Percentiles rank a stretch among this genome's conserved stretches.
Conservation (phyloP, 805 yeast genomes). For the Starmerella lactis-condensi region DNA sequence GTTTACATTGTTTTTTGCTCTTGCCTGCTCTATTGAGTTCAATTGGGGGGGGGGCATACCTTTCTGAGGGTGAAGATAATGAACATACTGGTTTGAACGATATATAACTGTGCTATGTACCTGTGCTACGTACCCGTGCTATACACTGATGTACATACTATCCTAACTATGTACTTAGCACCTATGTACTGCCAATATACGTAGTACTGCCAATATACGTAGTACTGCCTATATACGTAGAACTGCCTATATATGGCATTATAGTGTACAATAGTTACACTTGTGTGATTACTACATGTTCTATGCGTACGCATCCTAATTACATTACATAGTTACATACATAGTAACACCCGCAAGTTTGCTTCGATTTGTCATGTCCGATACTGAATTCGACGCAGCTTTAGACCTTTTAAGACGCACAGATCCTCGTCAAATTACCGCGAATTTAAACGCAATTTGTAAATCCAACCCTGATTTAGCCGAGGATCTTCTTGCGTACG, state of each 20-base stretch:
- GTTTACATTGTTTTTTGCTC: conserved; percentile 58
- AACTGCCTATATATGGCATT: too few species aligned
- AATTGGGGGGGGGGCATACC: conserved; percentile 43
- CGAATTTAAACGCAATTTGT: conserved; percentile 31
- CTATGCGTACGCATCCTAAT: too few species aligned
- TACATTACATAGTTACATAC: too few species aligned
- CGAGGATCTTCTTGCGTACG: conserved; percentile 68
- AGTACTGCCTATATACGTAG: too few species aligned
- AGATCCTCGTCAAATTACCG: conserved; percentile 42
- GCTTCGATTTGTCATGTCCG: conserved; percentile 14
- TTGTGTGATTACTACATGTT: too few species aligned
- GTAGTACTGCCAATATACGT: too few species aligned
- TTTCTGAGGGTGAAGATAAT: conserved; percentile 22
- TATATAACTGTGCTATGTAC: conserved; percentile 6
- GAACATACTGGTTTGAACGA: conserved; percentile 16
- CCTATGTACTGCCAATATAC: too few species aligned
- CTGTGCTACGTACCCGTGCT: too few species aligned
- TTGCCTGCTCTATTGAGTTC: conserved; percentile 55
- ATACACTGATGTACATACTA: too few species aligned
- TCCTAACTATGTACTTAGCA: too few species aligned
- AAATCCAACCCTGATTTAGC: conserved; percentile 49
- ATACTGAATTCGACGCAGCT: conserved; percentile 54
- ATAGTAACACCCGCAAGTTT: not conserved
- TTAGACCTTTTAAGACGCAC: conserved; percentile 59
- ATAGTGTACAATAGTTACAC: too few species aligned